Percentiles rank a stretch among this genome's conserved stretches.
These are phyloP conservation scores for Irpex lacteus DNA, from an alignment of 1,284 basidiomycete genomes.

Conservation along the genomic window DNA sequence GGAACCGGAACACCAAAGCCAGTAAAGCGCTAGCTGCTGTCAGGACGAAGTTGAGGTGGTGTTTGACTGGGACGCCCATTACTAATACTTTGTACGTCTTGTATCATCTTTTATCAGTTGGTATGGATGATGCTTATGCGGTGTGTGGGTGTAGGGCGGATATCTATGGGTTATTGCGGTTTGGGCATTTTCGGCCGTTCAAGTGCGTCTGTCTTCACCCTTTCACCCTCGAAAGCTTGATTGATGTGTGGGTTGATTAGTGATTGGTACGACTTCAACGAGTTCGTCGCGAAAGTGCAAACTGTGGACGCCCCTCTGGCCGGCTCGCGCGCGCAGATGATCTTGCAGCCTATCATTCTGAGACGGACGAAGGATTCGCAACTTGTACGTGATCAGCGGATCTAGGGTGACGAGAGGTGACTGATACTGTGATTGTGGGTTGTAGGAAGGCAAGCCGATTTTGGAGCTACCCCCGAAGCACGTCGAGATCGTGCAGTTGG, in stretches of 20 bases:
- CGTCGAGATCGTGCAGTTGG: constrained; percentile 53
- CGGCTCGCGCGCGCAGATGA: constrained; percentile 51
- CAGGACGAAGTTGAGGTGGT: constrained; percentile 62
- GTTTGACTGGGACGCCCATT: constrained; percentile 70
- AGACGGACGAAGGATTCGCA: constrained; percentile 60
- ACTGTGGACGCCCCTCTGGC: constrained; percentile 53
- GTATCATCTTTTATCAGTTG: no score
- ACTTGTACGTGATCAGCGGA: constrained; percentile 37
- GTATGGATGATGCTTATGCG: constrained; percentile 1
- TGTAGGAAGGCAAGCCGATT: constrained; percentile 54
- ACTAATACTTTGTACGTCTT: constrained; percentile 64
- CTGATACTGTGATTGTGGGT: no score
- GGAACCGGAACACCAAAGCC: constrained; percentile 57
- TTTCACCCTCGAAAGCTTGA: background rate
- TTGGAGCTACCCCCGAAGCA: constrained; percentile 56
- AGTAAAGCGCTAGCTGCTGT: constrained; percentile 58
- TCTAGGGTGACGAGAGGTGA: no score
- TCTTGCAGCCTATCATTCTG: constrained; percentile 57
- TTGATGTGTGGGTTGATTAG: constrained; percentile 9
- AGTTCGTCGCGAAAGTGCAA: constrained; percentile 53
- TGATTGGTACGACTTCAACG: constrained; percentile 61
- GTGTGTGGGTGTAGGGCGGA: constrained; percentile 47
- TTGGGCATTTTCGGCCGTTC: constrained; percentile 64
- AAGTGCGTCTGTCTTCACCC: constrained; percentile 32
- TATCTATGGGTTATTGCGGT: constrained; percentile 65